Evolutionary conservation across 1,284 basidiomycete species (phyloP).

Genomic region (Sparassis latifolia): DNA sequence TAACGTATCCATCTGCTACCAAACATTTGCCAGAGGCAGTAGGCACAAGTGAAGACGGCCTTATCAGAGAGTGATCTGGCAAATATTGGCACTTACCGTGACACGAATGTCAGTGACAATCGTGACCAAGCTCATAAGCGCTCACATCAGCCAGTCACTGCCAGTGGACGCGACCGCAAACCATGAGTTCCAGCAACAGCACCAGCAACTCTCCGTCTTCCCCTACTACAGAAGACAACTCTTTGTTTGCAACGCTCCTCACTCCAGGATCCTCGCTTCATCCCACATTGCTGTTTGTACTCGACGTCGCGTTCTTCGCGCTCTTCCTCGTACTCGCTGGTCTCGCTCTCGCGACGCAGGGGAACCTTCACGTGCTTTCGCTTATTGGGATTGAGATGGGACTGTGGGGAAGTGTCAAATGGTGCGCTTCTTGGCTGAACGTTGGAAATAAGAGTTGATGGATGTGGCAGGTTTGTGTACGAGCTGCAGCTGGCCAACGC

Average conservation of each 20-base stretch:
- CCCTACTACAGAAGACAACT: neutral
- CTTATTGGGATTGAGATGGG: slow-evolving; percentile 57
- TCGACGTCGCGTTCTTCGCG: slow-evolving; percentile 53
- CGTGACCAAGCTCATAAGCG: too few species aligned
- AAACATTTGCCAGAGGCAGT: too few species aligned
- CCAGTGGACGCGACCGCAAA: too few species aligned
- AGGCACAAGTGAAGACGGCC: too few species aligned
- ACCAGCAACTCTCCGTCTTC: too few species aligned
- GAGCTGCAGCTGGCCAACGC: slow-evolving; percentile 22
- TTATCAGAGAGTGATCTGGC: too few species aligned
- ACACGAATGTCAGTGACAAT: too few species aligned
- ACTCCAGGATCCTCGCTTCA: slow-evolving; percentile 68
- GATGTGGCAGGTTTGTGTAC: slow-evolving; percentile 30
- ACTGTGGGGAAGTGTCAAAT: slow-evolving; percentile 75
- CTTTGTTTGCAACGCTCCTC: slow-evolving; percentile 49
- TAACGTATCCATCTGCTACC: too few species aligned
- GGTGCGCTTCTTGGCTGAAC: slow-evolving; percentile 32
- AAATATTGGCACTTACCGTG: too few species aligned
- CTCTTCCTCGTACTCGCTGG: slow-evolving; percentile 54
- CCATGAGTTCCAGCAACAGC: too few species aligned
- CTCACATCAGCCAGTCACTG: too few species aligned
- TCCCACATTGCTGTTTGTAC: slow-evolving; percentile 56
- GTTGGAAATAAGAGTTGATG: neutral
- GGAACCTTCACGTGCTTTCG: slow-evolving; percentile 56
- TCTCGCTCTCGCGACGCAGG: slow-evolving; percentile 48